A percentile compares a stretch with the other conserved stretches of the same genome.
These are phyloP conservation scores for Alternaria sp. DNA, from an alignment of 2,329 filamentous ascomycete species.

Conservation along the genomic window DNA sequence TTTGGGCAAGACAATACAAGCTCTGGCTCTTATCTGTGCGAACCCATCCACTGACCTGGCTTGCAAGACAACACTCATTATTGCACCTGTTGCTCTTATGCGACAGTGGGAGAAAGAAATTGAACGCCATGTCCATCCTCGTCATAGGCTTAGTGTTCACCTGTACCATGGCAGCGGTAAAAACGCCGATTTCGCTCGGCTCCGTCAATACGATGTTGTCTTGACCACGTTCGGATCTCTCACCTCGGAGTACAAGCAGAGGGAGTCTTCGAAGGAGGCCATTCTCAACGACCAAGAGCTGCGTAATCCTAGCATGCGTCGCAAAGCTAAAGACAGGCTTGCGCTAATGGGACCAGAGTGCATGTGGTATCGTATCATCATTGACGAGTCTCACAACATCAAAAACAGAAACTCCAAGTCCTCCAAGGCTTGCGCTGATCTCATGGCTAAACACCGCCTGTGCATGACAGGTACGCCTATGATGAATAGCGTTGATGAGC, in stretches of 20 bases:
- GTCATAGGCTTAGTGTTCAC: slow-evolving; percentile 69
- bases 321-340: slow-evolving; percentile 34
- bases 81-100: slow-evolving; percentile 81
- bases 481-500: slow-evolving; percentile 85
- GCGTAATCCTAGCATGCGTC: slow-evolving; percentile 33
- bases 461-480: slow-evolving; percentile 85
- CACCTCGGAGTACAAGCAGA: slow-evolving; percentile 71
- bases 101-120: slow-evolving; percentile 89
- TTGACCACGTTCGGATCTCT: slow-evolving; percentile 82
- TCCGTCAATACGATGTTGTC: slow-evolving; percentile 76
- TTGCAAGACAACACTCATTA: slow-evolving; percentile 79
- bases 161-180: slow-evolving; percentile 72
- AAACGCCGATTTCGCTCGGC: slow-evolving; percentile 63
- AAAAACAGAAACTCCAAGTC: slow-evolving; percentile 75
- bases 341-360: slow-evolving; percentile 66
- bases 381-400: slow-evolving; percentile 84
- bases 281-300: slow-evolving; percentile 55
- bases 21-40: slow-evolving; percentile 77
- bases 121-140: slow-evolving; percentile 69
- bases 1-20: slow-evolving; percentile 79
- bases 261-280: slow-evolving; percentile 60
- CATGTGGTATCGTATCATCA: slow-evolving; percentile 70
- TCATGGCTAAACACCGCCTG: slow-evolving; percentile 72
- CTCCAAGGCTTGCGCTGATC: slow-evolving; percentile 66
- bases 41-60: slow-evolving; percentile 67